Base-by-base conservation (phyloP, 2,329 filamentous ascomycete species). In the Diaporthe sp. region DNA sequence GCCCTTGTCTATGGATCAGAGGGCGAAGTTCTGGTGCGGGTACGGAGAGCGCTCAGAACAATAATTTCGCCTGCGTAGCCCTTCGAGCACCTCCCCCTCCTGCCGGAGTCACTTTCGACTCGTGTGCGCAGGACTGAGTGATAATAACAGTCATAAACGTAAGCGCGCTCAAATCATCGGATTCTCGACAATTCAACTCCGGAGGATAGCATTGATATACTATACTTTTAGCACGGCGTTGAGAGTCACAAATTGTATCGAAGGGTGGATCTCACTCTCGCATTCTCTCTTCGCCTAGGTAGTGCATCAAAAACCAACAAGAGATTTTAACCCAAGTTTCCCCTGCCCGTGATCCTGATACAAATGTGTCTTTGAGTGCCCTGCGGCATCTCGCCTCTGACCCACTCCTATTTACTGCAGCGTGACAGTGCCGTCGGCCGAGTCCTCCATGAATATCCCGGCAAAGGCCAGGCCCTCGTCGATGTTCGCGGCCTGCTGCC, bases 361-460 rank as follows among this genome's bases (percentile, higher is more conserved):
- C 5, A 13, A 19, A 22, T 10, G 22, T 17, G 62, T 34, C 31
- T 2, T 28, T 44, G 34, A 25, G n/a, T 46, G 25, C 42, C 15
- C 51, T 22, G 31, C 12, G 19, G 15, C 62, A 39, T 13, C 1
- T 25, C 34, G n/a, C 7, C n/a, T 46, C 49, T 5, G 25, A 31
- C 8, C 37, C 12, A 3, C 12, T 5, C 7, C 10, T 2, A 22
- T 3, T 44, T 74, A 78, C 61, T 78, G 76, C 25, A 78, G 73
- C 19, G 75, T 77, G n/a, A 78, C 75, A 17, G 71, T 62, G 17
- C 76, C 76, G n/a, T 31, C 72, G 4, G 73, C 76, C 9, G 77
- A 78, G 61, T 82, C 79, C 76, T 84, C 83, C 61, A 83, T 79
- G 75, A 84, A 84, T 10, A 84, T 79, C 9, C 83, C 83, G 9